Evolutionary conservation across 768 basidiomycete species (phyloP).

Genomic region (Phlebiopsis flavidoalba): DNA sequence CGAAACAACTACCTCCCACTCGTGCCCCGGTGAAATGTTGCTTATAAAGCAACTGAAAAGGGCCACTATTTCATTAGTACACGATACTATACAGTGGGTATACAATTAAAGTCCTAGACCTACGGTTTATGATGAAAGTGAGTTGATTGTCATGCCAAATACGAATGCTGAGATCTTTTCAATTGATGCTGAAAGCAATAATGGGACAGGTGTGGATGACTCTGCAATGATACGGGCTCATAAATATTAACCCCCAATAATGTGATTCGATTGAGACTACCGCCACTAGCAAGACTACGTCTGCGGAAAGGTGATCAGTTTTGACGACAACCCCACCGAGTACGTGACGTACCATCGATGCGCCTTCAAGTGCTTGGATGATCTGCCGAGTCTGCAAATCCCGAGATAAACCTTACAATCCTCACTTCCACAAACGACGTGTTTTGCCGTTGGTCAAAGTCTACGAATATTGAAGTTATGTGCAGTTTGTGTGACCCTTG

Average conservation of each 20-base stretch:
- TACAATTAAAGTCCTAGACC: background rate
- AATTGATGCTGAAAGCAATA: constrained; percentile 85
- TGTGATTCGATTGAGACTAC: constrained; percentile 25
- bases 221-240: constrained; percentile 37
- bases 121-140: background rate
- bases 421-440: constrained; percentile 86
- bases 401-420: constrained; percentile 85
- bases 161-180: constrained; percentile 85
- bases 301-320: constrained; percentile 19
- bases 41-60: background rate
- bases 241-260: background rate
- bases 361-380: constrained; percentile 67
- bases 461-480: constrained; percentile 73
- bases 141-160: constrained; percentile 61
- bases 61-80: background rate
- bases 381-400: constrained; percentile 80
- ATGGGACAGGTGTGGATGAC: constrained; percentile 69
- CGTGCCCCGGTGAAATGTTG: background rate
- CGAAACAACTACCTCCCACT: background rate
- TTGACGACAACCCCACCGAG: constrained; percentile 13
- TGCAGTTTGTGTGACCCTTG: constrained; percentile 79
- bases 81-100: background rate
- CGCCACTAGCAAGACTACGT: constrained; percentile 76
- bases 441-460: constrained; percentile 62
- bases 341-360: constrained; percentile 65